Base-by-base conservation (phyloP, 352 stramenopile species). In the Elongisporangium undulatum region DNA sequence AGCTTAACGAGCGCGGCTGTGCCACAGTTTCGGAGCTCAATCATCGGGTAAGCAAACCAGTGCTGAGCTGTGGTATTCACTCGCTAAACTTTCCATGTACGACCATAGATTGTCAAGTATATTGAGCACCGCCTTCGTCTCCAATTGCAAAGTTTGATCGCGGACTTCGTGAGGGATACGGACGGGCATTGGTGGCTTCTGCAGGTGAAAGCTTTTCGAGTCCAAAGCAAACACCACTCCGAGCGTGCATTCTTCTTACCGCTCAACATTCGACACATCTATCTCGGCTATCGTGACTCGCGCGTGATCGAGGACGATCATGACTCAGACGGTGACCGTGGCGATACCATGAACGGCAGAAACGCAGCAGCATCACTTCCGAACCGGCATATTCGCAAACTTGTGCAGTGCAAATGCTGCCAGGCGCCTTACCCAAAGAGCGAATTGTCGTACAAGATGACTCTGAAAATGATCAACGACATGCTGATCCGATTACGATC, bases 401-500 rank as follows among this genome's bases (percentile, higher is more conserved):
- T 92, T 4, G 60, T 79, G 4, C 82, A 87, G 59, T 94, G 85
- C 69, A 94, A 94, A 49, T 90, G 84, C 60, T 94, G 85, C 58
- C 67, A 87, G 17, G 79, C 79, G 12, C 71, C 75, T 26, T 90
- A 94, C 62, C 78, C 79, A 0, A 89, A 82, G 45, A 68, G 60
- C n/a, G 85, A 94, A 56, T 66, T 94, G 8, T 77, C 81, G 15
- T 94, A 88, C 78, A 94, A 92, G 56, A 94, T 94, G 85, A 94
- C 85, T 26, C 64, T 90, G 53, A 91, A 92, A 59, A 94, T 94
- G 85, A 92, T 94, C 51, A 85, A 79, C 58, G 85, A 94, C 51
- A 94, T 83, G 72, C 77, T 92, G 0, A 50, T 84, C 10, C 75
- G 85, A 9, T 77, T 94, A 49, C 77, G 77, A 2, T 74, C 82